These are phyloP conservation scores for Pyrenophora teres DNA, from an alignment of 2,329 filamentous ascomycete species.

Conservation along the genomic window DNA sequence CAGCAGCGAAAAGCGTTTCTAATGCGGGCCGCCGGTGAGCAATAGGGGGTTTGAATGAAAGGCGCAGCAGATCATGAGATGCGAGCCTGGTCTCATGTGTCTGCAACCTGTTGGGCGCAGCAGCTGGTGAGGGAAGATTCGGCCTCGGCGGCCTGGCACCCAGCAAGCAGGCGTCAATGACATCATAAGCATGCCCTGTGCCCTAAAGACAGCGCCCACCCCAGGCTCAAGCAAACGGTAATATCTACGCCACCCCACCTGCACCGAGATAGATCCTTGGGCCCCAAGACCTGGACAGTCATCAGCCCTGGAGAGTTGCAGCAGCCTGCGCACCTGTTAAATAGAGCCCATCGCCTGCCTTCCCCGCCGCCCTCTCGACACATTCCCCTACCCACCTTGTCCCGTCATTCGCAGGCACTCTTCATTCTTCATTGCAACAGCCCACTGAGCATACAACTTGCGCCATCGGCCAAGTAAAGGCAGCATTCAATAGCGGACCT, in stretches of 20 bases:
- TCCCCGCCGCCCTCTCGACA: constrained; percentile 20
- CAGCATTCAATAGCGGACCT: background rate
- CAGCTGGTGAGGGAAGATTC: constrained; percentile 3
- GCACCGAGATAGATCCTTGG: constrained; percentile 15
- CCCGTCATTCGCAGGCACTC: constrained; percentile 27
- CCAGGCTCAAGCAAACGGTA: constrained; percentile 24
- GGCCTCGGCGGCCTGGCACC: constrained; percentile 5
- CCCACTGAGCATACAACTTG: constrained; percentile 18
- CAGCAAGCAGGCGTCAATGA: constrained; percentile 18
- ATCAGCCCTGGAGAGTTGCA: constrained; percentile 17
- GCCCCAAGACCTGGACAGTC: constrained; percentile 29
- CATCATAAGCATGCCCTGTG: constrained; percentile 10
- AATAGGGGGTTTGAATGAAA: constrained; percentile 6
- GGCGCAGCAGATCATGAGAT: constrained; percentile 17
- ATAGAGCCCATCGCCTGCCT: constrained; percentile 23
- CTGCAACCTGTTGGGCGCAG: constrained; percentile 17
- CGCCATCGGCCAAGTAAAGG: constrained; percentile 21
- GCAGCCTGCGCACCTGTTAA: constrained; percentile 18
- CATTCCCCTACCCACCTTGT: constrained; percentile 27
- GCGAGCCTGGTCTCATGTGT: background rate
- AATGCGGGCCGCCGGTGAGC: constrained; percentile 8
- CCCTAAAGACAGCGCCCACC: constrained; percentile 15
- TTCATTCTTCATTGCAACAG: constrained; percentile 33
- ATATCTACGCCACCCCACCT: constrained; percentile 27
- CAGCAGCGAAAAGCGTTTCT: constrained; percentile 2